Base-by-base conservation (phyloP, 192 early-diverging fungal species). In the Linnemannia elongata region DNA sequence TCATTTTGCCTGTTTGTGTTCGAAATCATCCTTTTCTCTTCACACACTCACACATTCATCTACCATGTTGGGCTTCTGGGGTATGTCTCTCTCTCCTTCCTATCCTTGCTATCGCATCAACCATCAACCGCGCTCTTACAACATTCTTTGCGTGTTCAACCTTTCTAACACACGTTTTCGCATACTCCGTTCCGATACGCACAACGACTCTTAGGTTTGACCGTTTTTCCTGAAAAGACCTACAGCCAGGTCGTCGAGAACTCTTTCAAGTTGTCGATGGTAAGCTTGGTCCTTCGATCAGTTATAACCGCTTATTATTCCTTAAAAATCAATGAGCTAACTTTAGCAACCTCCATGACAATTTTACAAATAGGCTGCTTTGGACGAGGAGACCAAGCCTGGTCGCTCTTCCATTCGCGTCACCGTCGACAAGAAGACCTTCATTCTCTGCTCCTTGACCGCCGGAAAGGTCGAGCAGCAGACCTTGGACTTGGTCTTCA, bases 401-500 rank as follows among this genome's bases (percentile, higher is more conserved):
- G 82, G 83, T 60, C 94, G 96, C 82, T 93, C 94, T 4, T 93
- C 93, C 42, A 90, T 97, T 69, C 78, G 90, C 36, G 84, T 97
- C 79, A 93, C 91, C 12, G 92, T 94, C 33, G 94, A 95, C 72
- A 92, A 94, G 76, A 93, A 94, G 88, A 90, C 89, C 42, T 97
- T 94, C 89, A 91, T 92, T 3, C 90, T 97, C 69, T 96, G 96
- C 89, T 92, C 93, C 49, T 85, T 98, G 88, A 93, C 89, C 42
- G 91, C 95, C 30, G 95, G 94, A 76, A 88, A 92, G 79, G 90
- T 92, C 66, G 95, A 98, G 91, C 94, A 96, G 91, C 93, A 95
- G 88, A 69, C 80, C 18, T 89, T 98, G 71, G 91, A 93, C 66
- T 80, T 94, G 47, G 82, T 83, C 27, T 92, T 94, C 69, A 89